phyloP scores from a whole-genome alignment of 2,329 filamentous ascomycete species.

The Blumeria graminis region DNA sequence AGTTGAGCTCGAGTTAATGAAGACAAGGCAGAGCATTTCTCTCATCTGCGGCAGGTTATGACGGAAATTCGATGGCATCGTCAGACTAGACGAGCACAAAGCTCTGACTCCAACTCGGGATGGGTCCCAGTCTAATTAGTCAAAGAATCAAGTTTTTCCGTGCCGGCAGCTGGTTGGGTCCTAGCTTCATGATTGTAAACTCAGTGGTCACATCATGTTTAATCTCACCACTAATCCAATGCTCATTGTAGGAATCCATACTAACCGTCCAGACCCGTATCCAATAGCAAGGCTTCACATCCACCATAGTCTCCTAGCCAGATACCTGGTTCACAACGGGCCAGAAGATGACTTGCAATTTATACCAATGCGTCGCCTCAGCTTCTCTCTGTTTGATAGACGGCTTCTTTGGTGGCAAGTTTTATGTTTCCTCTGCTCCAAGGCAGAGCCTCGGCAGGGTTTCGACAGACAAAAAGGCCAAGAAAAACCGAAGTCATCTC shows the following conservation, averaged over 20 bases:
- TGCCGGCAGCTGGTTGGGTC: background rate
- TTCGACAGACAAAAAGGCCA: conserved; percentile 78
- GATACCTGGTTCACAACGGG: background rate
- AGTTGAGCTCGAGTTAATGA: no score
- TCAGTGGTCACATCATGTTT: no score
- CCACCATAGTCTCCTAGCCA: background rate
- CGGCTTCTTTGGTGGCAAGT: conserved; percentile 76
- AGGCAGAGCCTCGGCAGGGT: conserved; percentile 24
- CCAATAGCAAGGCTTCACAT: background rate
- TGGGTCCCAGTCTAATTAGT: conserved; percentile 40
- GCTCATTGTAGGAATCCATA: background rate
- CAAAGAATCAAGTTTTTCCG: conserved; percentile 5
- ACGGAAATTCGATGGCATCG: background rate
- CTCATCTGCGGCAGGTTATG: background rate
- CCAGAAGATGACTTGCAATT: background rate
- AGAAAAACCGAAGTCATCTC: conserved; percentile 68
- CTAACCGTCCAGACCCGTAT: background rate
- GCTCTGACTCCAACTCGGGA: conserved; percentile 85
- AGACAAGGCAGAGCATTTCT: no score
- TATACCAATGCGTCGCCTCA: background rate
- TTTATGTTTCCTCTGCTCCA: conserved; percentile 66
- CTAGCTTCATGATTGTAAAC: no score
- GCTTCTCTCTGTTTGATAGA: conserved; percentile 52
- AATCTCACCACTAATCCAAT: background rate
- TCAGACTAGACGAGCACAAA: conserved; percentile 51